phyloP scores from a whole-genome alignment of 345 rosid genomes.

The Hibiscus trionum region DNA sequence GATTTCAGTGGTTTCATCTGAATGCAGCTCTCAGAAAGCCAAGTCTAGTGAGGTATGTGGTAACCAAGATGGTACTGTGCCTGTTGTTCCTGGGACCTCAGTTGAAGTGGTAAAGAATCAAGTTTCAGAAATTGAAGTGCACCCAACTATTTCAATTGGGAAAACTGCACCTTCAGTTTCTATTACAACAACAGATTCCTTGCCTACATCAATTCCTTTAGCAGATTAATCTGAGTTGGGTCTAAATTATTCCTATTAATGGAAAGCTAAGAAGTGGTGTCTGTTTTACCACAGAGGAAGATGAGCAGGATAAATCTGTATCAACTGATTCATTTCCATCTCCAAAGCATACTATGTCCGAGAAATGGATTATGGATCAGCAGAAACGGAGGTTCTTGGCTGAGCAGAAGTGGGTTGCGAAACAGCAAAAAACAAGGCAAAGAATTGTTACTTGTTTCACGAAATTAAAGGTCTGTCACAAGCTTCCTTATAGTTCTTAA shows the following conservation, averaged over 20 bases:
- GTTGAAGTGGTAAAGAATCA: slow-evolving; percentile 24
- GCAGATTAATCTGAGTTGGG: slow-evolving; percentile 13
- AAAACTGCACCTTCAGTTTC: slow-evolving; percentile 19
- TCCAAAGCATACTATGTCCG: slow-evolving; percentile 70
- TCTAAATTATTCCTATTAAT: slow-evolving; percentile 14
- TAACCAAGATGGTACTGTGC: slow-evolving; percentile 21
- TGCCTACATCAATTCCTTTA: slow-evolving; percentile 14
- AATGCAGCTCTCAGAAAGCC: slow-evolving; percentile 38
- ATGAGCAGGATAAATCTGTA: slow-evolving; percentile 42
- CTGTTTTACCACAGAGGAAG: slow-evolving; percentile 37
- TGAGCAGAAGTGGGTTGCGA: slow-evolving; percentile 54
- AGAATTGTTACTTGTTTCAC: slow-evolving; percentile 51
- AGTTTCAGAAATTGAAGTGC: slow-evolving; percentile 21
- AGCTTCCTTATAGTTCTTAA: slow-evolving; percentile 9
- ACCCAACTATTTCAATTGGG: slow-evolving; percentile 11
- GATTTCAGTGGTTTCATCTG: slow-evolving; percentile 59
- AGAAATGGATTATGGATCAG: slow-evolving; percentile 73
- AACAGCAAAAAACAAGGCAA: slow-evolving; percentile 58
- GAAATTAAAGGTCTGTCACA: slow-evolving; percentile 56
- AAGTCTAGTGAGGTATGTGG: slow-evolving; percentile 33
- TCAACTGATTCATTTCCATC: slow-evolving; percentile 32
- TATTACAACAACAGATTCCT: slow-evolving; percentile 8
- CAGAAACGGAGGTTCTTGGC: slow-evolving; percentile 46
- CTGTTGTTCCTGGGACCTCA: slow-evolving; percentile 19
- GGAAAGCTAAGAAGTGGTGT: slow-evolving; percentile 20